Conservation (phyloP, 2,329 filamentous ascomycete species). For the Ophiostoma tasmaniense region DNA sequence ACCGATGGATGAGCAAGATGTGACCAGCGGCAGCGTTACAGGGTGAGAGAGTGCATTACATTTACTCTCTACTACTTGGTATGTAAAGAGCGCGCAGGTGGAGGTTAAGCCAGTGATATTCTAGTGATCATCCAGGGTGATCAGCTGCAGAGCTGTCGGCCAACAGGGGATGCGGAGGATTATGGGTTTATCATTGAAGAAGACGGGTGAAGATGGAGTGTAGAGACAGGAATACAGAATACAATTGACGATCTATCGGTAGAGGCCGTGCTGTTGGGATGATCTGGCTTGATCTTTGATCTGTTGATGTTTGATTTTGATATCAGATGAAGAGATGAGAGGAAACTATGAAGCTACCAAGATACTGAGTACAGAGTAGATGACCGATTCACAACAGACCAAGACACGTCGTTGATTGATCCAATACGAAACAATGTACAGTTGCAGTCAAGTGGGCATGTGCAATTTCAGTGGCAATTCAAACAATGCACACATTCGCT, state of each 20-base stretch:
- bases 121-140: neutral
- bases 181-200: neutral
- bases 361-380: neutral
- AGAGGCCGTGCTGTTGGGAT: constrained; percentile 5
- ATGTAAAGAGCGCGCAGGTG: neutral
- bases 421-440: neutral
- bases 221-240: neutral
- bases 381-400: neutral
- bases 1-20: neutral
- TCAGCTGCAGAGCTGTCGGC: neutral
- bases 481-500: neutral
- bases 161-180: constrained; percentile 2
- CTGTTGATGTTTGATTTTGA: neutral
- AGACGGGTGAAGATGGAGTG: neutral
- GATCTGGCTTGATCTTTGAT: neutral
- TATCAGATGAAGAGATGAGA: neutral
- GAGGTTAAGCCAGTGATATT: neutral
- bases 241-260: neutral
- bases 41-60: no score
- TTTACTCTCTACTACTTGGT: no score
- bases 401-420: neutral
- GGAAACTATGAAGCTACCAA: neutral
- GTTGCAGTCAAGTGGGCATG: neutral
- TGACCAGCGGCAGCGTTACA: neutral
- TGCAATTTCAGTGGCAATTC: neutral